These are phyloP conservation scores for Arxiozyma slooffiae DNA, from an alignment of 1,139 yeast species.

Conservation along the genomic window DNA sequence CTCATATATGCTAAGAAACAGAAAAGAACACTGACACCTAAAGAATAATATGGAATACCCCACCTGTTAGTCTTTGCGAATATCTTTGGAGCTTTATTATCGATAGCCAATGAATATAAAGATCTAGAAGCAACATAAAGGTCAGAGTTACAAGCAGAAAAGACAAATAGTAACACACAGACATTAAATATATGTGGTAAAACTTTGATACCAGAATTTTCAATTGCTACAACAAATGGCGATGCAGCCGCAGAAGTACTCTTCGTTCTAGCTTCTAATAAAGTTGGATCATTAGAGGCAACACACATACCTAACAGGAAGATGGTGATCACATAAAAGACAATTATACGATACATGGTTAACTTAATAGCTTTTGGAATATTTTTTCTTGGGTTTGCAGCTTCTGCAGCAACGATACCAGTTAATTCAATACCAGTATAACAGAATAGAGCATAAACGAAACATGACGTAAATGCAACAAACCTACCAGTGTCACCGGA, in stretches of 20 bases:
- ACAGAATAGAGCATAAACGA: slow-evolving; percentile 68
- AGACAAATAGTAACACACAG: slow-evolving; percentile 55
- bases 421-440: slow-evolving; percentile 70
- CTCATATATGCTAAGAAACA: slow-evolving; percentile 56
- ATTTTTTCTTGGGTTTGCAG: slow-evolving; percentile 62
- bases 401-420: slow-evolving; percentile 69
- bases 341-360: slow-evolving; percentile 64
- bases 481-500: slow-evolving; percentile 42
- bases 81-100: slow-evolving; percentile 54
- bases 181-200: slow-evolving; percentile 62
- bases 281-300: slow-evolving; percentile 52
- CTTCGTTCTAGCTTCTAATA: slow-evolving; percentile 26
- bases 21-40: slow-evolving; percentile 37
- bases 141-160: slow-evolving; percentile 67
- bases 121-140: slow-evolving; percentile 63
- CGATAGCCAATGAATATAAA: slow-evolving; percentile 51
- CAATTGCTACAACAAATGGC: slow-evolving; percentile 58
- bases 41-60: slow-evolving; percentile 56
- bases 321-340: slow-evolving; percentile 59
- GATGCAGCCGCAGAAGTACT: slow-evolving; percentile 63
- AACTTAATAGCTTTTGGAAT: slow-evolving; percentile 70
- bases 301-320: slow-evolving; percentile 68
- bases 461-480: slow-evolving; percentile 55
- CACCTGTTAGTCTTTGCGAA: slow-evolving; percentile 50
- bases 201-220: slow-evolving; percentile 51